Percentiles rank a stretch among this genome's conserved stretches.
Conservation (phyloP, 2,329 filamentous ascomycete genomes). For the Coniochaeta sp. region DNA sequence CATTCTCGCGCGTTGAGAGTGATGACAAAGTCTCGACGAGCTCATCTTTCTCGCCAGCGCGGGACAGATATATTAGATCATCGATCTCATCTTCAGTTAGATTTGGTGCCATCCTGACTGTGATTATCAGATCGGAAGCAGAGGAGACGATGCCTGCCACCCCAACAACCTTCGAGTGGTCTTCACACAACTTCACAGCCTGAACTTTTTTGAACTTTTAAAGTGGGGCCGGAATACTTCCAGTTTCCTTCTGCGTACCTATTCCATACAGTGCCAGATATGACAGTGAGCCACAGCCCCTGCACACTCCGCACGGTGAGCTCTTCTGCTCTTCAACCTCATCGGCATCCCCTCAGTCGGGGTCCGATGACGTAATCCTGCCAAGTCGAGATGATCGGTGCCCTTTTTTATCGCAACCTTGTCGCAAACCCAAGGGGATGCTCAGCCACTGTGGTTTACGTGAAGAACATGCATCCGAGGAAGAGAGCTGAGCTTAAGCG, state of each 20-base stretch:
- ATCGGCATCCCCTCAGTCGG: background rate
- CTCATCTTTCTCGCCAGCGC: constrained; percentile 67
- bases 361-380: background rate
- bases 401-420: no score
- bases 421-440: background rate
- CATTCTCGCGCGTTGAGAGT: constrained; percentile 54
- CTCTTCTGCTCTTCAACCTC: no score
- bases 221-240: background rate
- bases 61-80: constrained; percentile 82
- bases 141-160: background rate
- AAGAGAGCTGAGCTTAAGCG: no score
- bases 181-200: background rate
- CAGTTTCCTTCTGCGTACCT: no score
- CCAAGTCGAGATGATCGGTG: no score
- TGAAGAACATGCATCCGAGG: no score
- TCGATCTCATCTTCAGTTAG: constrained; percentile 76
- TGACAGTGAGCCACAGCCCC: background rate
- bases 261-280: background rate
- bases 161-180: no score
- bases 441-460: background rate
- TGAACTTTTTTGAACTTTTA: background rate
- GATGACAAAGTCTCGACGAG: constrained; percentile 51
- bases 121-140: background rate
- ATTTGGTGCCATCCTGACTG: background rate
- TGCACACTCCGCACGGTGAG: background rate